These are phyloP conservation scores for Artemisia princeps DNA, from an alignment of 140 eudicot genomes.

Conservation along the genomic window DNA sequence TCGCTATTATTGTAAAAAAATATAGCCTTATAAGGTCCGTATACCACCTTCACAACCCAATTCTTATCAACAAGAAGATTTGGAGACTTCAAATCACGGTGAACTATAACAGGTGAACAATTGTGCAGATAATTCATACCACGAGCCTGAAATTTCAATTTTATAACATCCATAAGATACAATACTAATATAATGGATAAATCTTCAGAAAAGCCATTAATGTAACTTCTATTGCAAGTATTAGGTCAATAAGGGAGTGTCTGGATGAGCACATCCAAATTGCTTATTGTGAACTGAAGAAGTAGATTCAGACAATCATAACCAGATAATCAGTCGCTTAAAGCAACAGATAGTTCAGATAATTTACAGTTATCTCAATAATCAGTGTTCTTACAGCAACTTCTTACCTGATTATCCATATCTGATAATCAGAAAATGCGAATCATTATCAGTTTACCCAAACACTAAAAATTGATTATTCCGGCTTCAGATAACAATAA, in stretches of 20 bases:
- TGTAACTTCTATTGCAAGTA: not conserved
- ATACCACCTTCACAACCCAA: slow-evolving; percentile 90
- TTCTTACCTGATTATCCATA: slow-evolving; percentile 26
- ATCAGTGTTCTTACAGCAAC: slow-evolving; percentile 16
- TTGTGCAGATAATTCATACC: slow-evolving; percentile 98
- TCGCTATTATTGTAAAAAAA: not conserved
- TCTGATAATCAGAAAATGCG: slow-evolving; percentile 21
- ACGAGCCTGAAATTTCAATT: slow-evolving; percentile 57
- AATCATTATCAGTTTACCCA: slow-evolving; percentile 21
- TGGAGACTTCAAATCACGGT: slow-evolving; percentile 94
- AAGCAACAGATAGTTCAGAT: slow-evolving; percentile 10
- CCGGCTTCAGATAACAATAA: slow-evolving; percentile 2
- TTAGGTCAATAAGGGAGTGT: slow-evolving; percentile 8
- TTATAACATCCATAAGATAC: slow-evolving; percentile 17
- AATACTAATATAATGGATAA: not conserved
- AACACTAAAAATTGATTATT: slow-evolving; percentile 24
- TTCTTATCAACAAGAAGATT: slow-evolving; percentile 93
- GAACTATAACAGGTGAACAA: slow-evolving; percentile 88
- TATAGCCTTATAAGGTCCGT: slow-evolving; percentile 15
- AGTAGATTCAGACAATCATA: not conserved
- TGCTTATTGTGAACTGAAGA: not conserved
- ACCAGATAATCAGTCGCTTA: slow-evolving; percentile 2
- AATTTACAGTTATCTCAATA: slow-evolving; percentile 19
- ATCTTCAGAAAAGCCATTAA: not conserved
- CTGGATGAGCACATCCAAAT: slow-evolving; percentile 4